These are phyloP conservation scores for Globisporangium yorkense DNA, from an alignment of 352 stramenopile species.

Conservation along the genomic window DNA sequence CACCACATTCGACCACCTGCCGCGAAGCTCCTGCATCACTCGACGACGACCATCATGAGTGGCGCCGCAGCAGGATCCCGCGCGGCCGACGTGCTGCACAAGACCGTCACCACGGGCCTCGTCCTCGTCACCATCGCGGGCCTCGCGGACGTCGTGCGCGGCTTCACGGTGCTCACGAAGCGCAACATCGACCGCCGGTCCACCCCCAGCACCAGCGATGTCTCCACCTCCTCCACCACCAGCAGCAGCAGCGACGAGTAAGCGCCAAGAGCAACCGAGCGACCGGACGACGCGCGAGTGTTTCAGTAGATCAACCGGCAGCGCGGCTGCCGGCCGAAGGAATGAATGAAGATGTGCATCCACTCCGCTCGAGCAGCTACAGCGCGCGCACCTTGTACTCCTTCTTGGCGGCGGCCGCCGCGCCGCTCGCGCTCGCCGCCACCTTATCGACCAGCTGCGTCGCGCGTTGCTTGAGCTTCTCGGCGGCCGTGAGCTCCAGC, in stretches of 20 bases:
- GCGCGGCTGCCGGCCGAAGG: background rate
- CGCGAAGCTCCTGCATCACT: background rate
- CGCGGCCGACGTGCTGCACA: constrained; percentile 72
- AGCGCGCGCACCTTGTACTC: constrained; percentile 62
- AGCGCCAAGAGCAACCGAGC: background rate
- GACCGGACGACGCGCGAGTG: background rate
- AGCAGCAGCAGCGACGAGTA: constrained; percentile 20
- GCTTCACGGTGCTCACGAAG: constrained; percentile 75
- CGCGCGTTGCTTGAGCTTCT: constrained; percentile 35
- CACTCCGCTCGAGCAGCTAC: constrained; percentile 9
- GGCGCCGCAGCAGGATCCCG: constrained; percentile 31
- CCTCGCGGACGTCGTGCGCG: constrained; percentile 70
- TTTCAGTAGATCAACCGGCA: constrained; percentile 14
- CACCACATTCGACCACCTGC: background rate
- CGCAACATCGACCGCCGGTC: constrained; percentile 67
- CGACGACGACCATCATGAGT: background rate
- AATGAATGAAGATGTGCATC: constrained; percentile 4
- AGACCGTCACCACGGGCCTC: constrained; percentile 74
- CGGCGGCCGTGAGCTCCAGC: constrained; percentile 49
- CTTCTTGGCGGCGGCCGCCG: constrained; percentile 44
- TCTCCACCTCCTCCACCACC: constrained; percentile 8
- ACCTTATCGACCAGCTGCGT: constrained; percentile 39
- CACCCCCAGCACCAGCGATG: constrained; percentile 9
- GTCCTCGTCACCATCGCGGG: constrained; percentile 57
- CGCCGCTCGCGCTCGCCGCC: constrained; percentile 25